Evolutionary conservation across 2,329 filamentous ascomycete species (phyloP).

Genomic region (Hirsutella thompsonii): DNA sequence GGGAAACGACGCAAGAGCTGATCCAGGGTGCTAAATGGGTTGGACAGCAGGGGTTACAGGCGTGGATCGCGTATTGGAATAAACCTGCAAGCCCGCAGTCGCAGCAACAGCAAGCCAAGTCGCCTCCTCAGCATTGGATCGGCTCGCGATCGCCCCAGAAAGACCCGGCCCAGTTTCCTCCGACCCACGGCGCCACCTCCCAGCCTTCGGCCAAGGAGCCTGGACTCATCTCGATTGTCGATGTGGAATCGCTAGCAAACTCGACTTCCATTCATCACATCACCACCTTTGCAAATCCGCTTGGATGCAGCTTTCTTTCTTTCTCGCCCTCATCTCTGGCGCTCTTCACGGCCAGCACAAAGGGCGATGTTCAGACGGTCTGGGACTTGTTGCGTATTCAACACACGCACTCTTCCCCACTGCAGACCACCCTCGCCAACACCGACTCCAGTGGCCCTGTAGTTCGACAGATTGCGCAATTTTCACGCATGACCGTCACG

Average conservation of each 20-base stretch:
- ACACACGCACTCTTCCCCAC: conserved; percentile 46
- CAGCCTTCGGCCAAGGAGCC: conserved; percentile 51
- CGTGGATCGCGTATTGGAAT: conserved; percentile 74
- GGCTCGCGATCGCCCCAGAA: conserved; percentile 28
- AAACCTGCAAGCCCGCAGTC: conserved; percentile 28
- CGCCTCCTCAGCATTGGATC: conserved; percentile 36
- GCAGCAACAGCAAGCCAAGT: conserved; percentile 21
- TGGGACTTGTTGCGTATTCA: conserved; percentile 66
- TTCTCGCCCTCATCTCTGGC: conserved; percentile 63
- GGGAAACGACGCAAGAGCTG: conserved; percentile 66
- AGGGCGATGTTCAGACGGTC: conserved; percentile 71
- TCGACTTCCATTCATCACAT: conserved; percentile 46
- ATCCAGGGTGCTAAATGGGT: conserved; percentile 66
- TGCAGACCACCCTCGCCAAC: conserved; percentile 35
- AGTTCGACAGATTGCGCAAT: conserved; percentile 77
- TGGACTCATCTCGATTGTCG: conserved; percentile 62
- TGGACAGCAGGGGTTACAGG: conserved; percentile 62
- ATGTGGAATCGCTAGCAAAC: conserved; percentile 46
- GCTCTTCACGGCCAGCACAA: conserved; percentile 67
- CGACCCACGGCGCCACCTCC: conserved; percentile 55
- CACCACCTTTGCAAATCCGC: conserved; percentile 56
- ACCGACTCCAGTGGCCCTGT: conserved; percentile 35
- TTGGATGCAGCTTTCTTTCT: conserved; percentile 71
- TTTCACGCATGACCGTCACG: conserved; percentile 82
- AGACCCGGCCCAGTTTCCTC: conserved; percentile 50